Evolutionary conservation across 352 stramenopile genomes (phyloP).

Genomic region (Phytophthora litchii): DNA sequence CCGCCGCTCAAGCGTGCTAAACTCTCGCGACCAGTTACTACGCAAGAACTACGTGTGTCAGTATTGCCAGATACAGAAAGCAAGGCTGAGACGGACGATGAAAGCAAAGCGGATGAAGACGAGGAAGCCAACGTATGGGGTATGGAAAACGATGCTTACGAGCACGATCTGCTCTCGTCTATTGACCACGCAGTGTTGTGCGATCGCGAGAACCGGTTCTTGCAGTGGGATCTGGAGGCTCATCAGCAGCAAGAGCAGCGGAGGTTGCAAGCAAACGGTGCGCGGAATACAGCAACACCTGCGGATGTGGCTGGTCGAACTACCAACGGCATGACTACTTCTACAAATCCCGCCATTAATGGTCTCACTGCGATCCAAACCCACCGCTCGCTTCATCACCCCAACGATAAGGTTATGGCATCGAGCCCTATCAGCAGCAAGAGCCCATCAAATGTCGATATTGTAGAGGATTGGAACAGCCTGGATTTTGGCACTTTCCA

Average conservation of each 20-base stretch:
- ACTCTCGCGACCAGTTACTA: conserved; percentile 20
- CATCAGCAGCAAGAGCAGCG: conserved; percentile 44
- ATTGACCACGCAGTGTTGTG: conserved; percentile 84
- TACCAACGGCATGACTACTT: conserved; percentile 8
- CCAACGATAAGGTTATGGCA: conserved; percentile 50
- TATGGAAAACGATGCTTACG: conserved; percentile 71
- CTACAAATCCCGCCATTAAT: conserved; percentile 22
- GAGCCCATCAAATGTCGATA: conserved; percentile 78
- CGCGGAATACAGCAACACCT: conserved; percentile 21
- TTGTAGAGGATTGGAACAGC: conserved; percentile 80
- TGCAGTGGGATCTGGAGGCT: conserved; percentile 77
- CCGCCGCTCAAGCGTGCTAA: conserved; percentile 42
- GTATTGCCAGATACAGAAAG: conserved; percentile 22
- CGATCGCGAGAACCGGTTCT: conserved; percentile 82
- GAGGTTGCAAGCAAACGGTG: conserved; percentile 24
- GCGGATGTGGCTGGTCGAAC: conserved; percentile 7
- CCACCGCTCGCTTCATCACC: conserved; percentile 22
- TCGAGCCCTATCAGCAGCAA: conserved; percentile 64
- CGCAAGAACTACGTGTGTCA: conserved; percentile 15
- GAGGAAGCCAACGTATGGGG: conserved; percentile 73
- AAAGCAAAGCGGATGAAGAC: conserved; percentile 51
- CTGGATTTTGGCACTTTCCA: conserved; percentile 84
- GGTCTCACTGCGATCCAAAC: conserved; percentile 29
- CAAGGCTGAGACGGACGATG: conserved; percentile 35
- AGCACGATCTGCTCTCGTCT: conserved; percentile 72